Base-by-base conservation (phyloP, 192 early-diverging fungal genomes). In the Spizellomyces sp. region DNA sequence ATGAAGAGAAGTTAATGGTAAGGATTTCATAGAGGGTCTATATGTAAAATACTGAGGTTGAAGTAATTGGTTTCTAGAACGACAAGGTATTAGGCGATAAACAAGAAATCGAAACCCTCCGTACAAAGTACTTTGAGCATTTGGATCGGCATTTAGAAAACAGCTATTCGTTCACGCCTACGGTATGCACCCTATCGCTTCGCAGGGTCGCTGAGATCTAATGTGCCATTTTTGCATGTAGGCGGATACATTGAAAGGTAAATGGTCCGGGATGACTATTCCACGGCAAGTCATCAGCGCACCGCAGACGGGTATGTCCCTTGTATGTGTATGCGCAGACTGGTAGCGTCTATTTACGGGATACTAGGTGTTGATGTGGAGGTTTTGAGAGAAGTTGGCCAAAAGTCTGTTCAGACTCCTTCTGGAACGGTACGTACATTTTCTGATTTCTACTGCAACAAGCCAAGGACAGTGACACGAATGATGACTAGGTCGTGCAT, bases 231-330 rank as follows among this genome's bases (percentile, higher is more conserved):
- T 36, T 36, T 36, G 27, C 27, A 36, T 46, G 41, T 48, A 80
- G 47, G 78, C 83, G 0, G 83, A 88, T 43, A 88, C 88, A 14
- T 71, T 96, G 42, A 73, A 89, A 59, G 90, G 89, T 45, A 92
- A 94, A 69, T 98, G 96, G 96, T 77, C 80, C 27, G 83, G 78
- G 8, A 86, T 97, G 85, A 72, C 79, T 4, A 85, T 92, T 63
- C 81, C 91, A 6, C 88, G 75, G 0, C 79, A 86, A 66, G 83
- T 80, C 42, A 82, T 85, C 21, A 81, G 79, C 15, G 67, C 71
- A 42, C 54, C 82, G 45, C 72, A 81, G 22, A 86, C 83, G 15
- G 75, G 81, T 54, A 89, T 88, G 8, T 93, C 90, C n/a, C 27
- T 36, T 36, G 27, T 36, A 36, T 36, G 27, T 36, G 3, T 2